These are phyloP conservation scores for Pseudopithomyces maydicus DNA, from an alignment of 2,329 filamentous ascomycete species.

Conservation along the genomic window DNA sequence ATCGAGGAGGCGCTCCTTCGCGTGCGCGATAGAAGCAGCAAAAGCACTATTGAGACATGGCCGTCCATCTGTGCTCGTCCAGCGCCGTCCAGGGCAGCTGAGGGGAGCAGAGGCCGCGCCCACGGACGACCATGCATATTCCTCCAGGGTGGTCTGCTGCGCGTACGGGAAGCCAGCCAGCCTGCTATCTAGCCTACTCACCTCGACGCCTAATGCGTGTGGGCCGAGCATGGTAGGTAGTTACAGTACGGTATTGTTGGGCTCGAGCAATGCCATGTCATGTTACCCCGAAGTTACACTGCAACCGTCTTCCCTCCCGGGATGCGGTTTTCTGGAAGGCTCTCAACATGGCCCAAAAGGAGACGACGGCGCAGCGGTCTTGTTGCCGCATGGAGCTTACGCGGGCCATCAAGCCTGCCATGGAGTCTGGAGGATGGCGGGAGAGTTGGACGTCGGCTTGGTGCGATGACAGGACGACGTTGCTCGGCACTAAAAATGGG, in stretches of 20 bases:
- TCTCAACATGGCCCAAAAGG: constrained; percentile 33
- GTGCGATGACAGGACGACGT: constrained; percentile 44
- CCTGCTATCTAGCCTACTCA: constrained; percentile 13
- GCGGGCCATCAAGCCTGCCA: constrained; percentile 30
- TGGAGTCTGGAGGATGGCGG: constrained; percentile 31
- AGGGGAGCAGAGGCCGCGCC: constrained; percentile 19
- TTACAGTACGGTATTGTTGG: constrained; percentile 26
- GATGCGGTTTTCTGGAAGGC: constrained; percentile 39
- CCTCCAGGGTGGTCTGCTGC: constrained; percentile 23
- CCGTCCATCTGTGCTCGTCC: constrained; percentile 15
- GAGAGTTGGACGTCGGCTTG: constrained; percentile 40
- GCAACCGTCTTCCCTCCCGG: not conserved
- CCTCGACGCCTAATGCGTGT: constrained; percentile 26
- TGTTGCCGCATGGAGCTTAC: constrained; percentile 36
- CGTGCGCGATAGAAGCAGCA: constrained; percentile 32
- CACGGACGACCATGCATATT: constrained; percentile 30
- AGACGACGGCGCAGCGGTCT: constrained; percentile 37
- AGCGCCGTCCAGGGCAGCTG: constrained; percentile 33
- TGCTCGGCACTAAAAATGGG: constrained; percentile 45
- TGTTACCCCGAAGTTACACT: constrained; percentile 12
- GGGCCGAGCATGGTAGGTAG: constrained; percentile 5
- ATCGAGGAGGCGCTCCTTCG: constrained; percentile 32
- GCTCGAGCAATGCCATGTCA: no score
- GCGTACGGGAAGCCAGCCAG: constrained; percentile 12
- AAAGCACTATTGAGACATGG: constrained; percentile 21